Evolutionary conservation across 495 filamentous ascomycete species (phyloP).

Genomic region (Trichoderma gamsii): DNA sequence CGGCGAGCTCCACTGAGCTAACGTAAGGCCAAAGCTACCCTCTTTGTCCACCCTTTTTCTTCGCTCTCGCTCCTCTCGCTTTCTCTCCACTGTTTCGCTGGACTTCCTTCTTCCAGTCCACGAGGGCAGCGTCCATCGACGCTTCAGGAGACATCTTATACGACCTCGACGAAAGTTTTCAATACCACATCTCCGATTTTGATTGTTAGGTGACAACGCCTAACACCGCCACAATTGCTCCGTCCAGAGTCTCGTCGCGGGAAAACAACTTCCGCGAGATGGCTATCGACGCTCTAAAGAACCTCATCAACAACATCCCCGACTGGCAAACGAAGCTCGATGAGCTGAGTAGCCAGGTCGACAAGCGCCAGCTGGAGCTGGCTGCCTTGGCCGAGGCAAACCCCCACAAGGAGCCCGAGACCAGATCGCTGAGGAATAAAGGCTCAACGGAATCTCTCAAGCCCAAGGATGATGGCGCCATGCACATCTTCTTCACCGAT

Average conservation of each 20-base stretch:
- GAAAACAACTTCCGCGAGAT: slow-evolving; percentile 22
- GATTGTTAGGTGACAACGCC: slow-evolving; percentile 3
- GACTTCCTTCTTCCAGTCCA: neutral
- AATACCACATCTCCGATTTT: neutral
- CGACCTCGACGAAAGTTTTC: neutral
- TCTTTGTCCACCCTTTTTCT: neutral
- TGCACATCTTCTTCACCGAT: slow-evolving; percentile 21
- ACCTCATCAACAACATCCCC: slow-evolving; percentile 58
- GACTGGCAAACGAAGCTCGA: slow-evolving; percentile 63
- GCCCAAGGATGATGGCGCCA: slow-evolving; percentile 43
- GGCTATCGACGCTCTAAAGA: slow-evolving; percentile 57
- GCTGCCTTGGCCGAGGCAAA: slow-evolving; percentile 38
- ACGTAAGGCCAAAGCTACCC: neutral
- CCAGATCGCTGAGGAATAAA: slow-evolving; percentile 48
- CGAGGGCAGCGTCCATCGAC: neutral
- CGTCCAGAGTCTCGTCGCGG: slow-evolving; percentile 9
- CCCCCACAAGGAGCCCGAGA: slow-evolving; percentile 21
- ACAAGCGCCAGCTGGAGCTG: slow-evolving; percentile 63
- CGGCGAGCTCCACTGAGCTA: neutral
- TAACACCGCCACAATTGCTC: slow-evolving; percentile 9
- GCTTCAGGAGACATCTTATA: neutral
- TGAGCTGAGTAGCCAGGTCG: slow-evolving; percentile 61
- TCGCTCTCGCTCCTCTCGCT: too few relatives aligned
- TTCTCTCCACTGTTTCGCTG: too few relatives aligned
- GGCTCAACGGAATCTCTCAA: slow-evolving; percentile 59